Base-by-base conservation (phyloP, 306 rosid species). In the Lotus japonicus region DNA sequence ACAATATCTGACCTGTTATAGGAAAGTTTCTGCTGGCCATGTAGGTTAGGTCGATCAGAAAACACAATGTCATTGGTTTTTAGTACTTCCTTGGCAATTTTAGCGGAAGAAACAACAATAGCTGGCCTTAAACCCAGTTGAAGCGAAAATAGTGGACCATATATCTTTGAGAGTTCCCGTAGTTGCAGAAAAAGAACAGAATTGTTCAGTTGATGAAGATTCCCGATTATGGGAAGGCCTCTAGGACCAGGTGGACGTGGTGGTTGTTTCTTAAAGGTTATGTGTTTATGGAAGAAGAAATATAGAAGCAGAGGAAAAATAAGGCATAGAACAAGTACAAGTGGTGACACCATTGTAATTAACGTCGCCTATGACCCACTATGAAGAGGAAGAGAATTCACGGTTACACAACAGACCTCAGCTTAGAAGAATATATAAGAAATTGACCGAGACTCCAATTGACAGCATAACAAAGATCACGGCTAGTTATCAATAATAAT, bases 141-240 rank as follows among this genome's bases (percentile, higher is more conserved):
- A 8, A 85, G 67, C 6, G 61, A 71, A 79, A 80, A 77, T 5
- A 84, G 4, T 0, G 85, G 76, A 2, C 79, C 83, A 2, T 74
- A 51, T 15, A 9, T 61, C 26, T 59, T 74, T 18, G 85, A 68
- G 45, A 57, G 85, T 6, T 64, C 2, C 11, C 21, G 39, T 28
- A 78, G 69, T 6, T 79, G 68, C 2, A 65, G 58, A 72, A 77
- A 65, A 49, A 75, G 65, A 4, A 1, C 0, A 9, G 73, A 41
- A 2, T 33, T 11, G 9, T 81, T 48, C 3, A 82, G 42, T 6
- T 65, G 83, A 77, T 77, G 88, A 50, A 84, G 63, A 56, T 84
- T 81, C 5, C 88, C 85, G 0, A 80, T 59, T 31, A 80, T 36
- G 5, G 84, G 87, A 65, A 84, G 81, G 14, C 73, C 77, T 23